Evolutionary conservation across 192 early-diverging fungal species (phyloP).

Genomic region (Coemansia sp.): DNA sequence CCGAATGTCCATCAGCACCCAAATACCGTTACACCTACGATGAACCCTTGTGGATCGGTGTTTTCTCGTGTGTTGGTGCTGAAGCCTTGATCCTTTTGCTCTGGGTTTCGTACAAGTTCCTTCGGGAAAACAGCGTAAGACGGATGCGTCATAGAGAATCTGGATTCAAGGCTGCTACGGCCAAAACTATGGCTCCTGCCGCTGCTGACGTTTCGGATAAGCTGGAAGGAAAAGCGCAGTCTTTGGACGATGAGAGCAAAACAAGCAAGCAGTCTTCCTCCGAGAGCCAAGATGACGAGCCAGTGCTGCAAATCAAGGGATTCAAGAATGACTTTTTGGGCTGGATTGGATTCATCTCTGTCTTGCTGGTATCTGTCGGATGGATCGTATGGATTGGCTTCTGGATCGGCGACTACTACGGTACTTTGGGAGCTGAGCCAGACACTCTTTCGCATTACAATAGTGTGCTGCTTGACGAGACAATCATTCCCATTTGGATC

Average conservation of each 20-base stretch:
- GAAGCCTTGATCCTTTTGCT: conserved; percentile 36
- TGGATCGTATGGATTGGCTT: conserved; percentile 68
- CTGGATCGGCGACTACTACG: conserved; percentile 77
- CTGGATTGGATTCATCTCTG: conserved; percentile 49
- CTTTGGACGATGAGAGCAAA: conserved; percentile 3
- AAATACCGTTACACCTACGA: conserved; percentile 35
- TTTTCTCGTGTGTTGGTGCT: conserved; percentile 37
- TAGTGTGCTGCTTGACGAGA: conserved; percentile 58
- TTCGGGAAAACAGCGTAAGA: conserved; percentile 19
- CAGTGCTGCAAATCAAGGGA: conserved; percentile 40
- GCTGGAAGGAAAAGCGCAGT: conserved; percentile 8
- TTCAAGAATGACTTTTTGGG: conserved; percentile 61
- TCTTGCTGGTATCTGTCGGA: conserved; percentile 56
- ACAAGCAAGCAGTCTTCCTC: conserved; percentile 7
- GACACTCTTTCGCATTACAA: conserved; percentile 58
- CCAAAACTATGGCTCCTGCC: conserved; percentile 1
- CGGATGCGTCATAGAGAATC: conserved; percentile 21
- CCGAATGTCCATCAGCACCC: conserved; percentile 36
- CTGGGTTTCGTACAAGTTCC: conserved; percentile 52
- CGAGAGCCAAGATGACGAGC: background rate
- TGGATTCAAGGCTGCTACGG: conserved; percentile 27
- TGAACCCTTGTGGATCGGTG: conserved; percentile 48
- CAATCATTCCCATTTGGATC: conserved; percentile 76
- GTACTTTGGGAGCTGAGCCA: conserved; percentile 53
- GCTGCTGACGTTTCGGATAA: conserved; percentile 24